Base-by-base conservation (phyloP, 1,284 basidiomycete species). In the Fomes fomentarius region DNA sequence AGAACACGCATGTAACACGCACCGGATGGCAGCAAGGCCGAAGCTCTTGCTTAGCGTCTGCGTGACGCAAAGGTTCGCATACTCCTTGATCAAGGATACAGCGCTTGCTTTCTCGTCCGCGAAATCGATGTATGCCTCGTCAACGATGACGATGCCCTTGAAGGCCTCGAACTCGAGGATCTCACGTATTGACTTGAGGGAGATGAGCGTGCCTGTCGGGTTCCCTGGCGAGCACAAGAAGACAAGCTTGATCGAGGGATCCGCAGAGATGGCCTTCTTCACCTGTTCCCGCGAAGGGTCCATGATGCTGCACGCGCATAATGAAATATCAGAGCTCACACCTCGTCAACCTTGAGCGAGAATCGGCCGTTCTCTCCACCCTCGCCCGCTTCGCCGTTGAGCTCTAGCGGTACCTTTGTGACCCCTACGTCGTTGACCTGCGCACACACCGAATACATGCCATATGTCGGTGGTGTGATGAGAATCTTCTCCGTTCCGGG, bases 121-220 rank as follows among this genome's bases (percentile, higher is more conserved):
- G 68, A 99, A 99, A 71, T 99, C 97, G 66, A 99, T 93, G 74
- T 99, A 99, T 0, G 97, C 97, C 72, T 99, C 97, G 67, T 99
- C 97, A 3, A 99, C 89, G 22, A 97, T 81, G 37, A 98, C 88
- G 55, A 99, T 83, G 1, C 97, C 97, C 63, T 88, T 91, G 81
- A 92, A 98, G 1, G 79, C 76, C 4, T 85, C 78, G 71, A 93
- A 93, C 28, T 95, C 88, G 25, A 96, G 77, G 24, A 99, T 72
- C n/a, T 80, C 69, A 1, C 81, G 79, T 48, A 99, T 79, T 5
- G 86, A 82, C 15, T 77, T 66, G 12, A 96, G 81, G 0, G 93
- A 81, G 49, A 99, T 87, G 25, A 91, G 74, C 0, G 96, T 98
- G 14, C 96, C 95, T 0, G 96, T 97, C 0, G 97, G 97, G 69